Evolutionary conservation across 2,329 filamentous ascomycete genomes (phyloP), one percentile per base, ranked within the genome.

Genomic region (Aspergillus arachidicola): DNA sequence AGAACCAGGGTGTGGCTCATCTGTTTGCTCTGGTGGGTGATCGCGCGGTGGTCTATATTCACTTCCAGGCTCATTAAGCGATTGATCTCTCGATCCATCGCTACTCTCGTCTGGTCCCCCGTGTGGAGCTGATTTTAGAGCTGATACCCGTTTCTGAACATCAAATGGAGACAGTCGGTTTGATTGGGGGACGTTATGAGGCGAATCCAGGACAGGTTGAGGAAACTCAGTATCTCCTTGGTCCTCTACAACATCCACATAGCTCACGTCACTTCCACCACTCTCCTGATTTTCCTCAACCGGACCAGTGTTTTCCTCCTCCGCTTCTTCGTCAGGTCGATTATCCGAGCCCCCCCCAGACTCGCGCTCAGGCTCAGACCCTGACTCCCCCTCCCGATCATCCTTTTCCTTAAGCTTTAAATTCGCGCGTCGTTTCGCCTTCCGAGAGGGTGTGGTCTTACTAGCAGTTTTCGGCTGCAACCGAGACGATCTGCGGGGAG

Each of bases 401-500:
- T 50, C 14, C 4, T 30, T 26, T 5, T n/a, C 48, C 2, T 28
- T 12, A 32, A 32, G 9, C 48, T 21, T 30, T 16, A 21, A 19
- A 5, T 30, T 51, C 19, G 28, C 28, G n/a, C 16, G 9, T n/a
- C 3, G 48, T 16, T 6, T 34, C 6, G 28, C 30, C 9, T 23
- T 16, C 5, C 16, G 28, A 14, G 28, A n/a, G 4, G 48, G 16
- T 3, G 48, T 32, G 9, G 30, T 19, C n/a, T 34, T 19, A 6
- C 19, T 6, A 12, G 3, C 28, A 4, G 4, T 1, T 21, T 51
- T 51, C n/a, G 19, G 9, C 14, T 55, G 58, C 48, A 66, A 21
- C 23, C 66, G 59, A 38, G 67, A 69, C 28, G 34, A 36, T 36
- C 64, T 60, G 43, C 66, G 63, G 16, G 61, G 64, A n/a, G 66